Base-by-base conservation (phyloP, 371 early-diverging fungal genomes). In the Aphelidium insulamus region DNA sequence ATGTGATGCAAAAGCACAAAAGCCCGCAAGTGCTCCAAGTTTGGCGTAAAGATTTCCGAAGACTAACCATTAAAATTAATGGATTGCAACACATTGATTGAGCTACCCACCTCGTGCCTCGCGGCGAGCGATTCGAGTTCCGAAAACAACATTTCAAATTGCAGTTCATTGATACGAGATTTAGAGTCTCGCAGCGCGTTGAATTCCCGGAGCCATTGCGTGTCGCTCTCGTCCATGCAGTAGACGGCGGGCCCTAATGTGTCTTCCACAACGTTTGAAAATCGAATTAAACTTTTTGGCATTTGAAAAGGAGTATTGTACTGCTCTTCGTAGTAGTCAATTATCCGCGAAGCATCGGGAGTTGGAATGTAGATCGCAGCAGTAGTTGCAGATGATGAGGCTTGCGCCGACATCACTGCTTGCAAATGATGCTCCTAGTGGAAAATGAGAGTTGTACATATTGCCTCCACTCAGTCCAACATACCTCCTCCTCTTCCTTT, bases 281-380 rank as follows among this genome's bases (percentile, higher is more conserved):
- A 91, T n/a, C 78, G 64, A 28, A 91, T 79, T 29, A 72, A 55
- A n/a, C 71, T 61, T n/a, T 61, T 63, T 9, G 88, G 82, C 21
- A 66, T 65, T 20, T 66, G 52, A 46, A 67, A 85, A n/a, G n/a
- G n/a, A n/a, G n/a, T n/a, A 7, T 35, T 50, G 44, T 92, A 85
- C 28, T 72, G 60, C 19, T 45, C 46, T 7, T 57, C 55, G 40
- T 73, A 79, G 22, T 72, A 66, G 15, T 59, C 52, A 11, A 74
- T 63, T 28, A 49, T 48, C 21, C 53, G 52, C 15, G 75, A 73
- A 12, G 92, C 90, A 57, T 86, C 80, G 11, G 95, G 95, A 2
- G 79, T 82, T 2, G 95, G 95, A 40, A 94, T 94, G 38, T 70
- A 73, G 5, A 55, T n/a, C n/a, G 92, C 90, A 57, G 85, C 80